phyloP scores from a whole-genome alignment of 2,329 filamentous ascomycete species.

The Knufia fluminis region DNA sequence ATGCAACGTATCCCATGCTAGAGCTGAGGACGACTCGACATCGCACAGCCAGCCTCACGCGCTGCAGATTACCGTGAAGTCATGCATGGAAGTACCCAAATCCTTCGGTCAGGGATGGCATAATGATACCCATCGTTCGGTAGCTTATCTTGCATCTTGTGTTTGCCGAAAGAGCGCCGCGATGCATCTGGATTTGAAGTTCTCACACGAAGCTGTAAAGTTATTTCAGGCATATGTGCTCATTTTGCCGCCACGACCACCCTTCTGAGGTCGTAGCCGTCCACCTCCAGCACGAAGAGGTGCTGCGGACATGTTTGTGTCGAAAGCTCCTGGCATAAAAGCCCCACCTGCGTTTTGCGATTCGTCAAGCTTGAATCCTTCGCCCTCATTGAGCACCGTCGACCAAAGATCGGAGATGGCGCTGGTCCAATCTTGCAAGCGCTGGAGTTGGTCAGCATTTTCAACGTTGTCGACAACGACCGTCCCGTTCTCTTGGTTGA shows the following conservation, averaged over 20 bases:
- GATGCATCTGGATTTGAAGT: no score
- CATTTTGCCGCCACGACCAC: constrained; percentile 5
- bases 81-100: no score
- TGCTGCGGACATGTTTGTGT: neutral
- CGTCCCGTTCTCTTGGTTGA: constrained; percentile 78
- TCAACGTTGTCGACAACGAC: constrained; percentile 67
- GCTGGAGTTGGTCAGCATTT: constrained; percentile 54
- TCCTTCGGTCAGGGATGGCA: no score
- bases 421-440: constrained; percentile 62
- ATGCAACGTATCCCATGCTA: no score
- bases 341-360: constrained; percentile 20
- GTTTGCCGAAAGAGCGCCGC: no score
- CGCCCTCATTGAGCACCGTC: constrained; percentile 66
- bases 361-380: constrained; percentile 50
- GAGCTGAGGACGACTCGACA: no score
- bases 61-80: no score
- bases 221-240: neutral
- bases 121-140: neutral
- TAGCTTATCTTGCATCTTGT: neutral
- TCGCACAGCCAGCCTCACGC: no score
- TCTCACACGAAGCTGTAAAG: neutral
- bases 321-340: constrained; percentile 4
- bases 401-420: constrained; percentile 61
- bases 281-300: constrained; percentile 3
- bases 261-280: constrained; percentile 4